These are phyloP conservation scores for Thraustochytrium sp. DNA, from an alignment of 352 stramenopile genomes.

Conservation along the genomic window DNA sequence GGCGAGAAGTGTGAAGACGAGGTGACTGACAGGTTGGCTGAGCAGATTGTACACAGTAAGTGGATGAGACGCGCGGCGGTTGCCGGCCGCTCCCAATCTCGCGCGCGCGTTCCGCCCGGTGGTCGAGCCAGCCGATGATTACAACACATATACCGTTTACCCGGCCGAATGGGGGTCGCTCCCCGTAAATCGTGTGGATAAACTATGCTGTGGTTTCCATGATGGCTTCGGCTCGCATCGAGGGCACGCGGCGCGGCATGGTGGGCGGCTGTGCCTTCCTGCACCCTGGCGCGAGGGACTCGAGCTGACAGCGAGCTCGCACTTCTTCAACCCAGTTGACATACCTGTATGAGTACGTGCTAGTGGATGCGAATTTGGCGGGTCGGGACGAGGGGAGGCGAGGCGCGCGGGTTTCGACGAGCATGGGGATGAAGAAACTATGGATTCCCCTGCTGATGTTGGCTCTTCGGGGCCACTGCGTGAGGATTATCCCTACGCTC, in stretches of 20 bases:
- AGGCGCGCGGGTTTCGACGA: neutral
- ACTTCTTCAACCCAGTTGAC: too few species aligned
- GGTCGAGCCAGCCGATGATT: slow-evolving; percentile 8
- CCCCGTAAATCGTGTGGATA: slow-evolving; percentile 13
- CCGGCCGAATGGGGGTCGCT: slow-evolving; percentile 37
- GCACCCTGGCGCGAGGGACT: too few species aligned
- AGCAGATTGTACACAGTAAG: too few species aligned
- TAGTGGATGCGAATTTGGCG: too few species aligned
- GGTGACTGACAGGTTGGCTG: too few species aligned
- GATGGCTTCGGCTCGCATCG: neutral
- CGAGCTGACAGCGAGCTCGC: too few species aligned
- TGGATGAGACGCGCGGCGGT: too few species aligned
- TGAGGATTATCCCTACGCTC: neutral
- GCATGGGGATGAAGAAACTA: neutral
- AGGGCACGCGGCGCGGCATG: too few species aligned
- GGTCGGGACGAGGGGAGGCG: neutral
- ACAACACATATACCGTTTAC: slow-evolving; percentile 42
- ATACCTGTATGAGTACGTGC: too few species aligned
- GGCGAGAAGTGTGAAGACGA: too few species aligned
- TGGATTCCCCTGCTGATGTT: slow-evolving; percentile 24
- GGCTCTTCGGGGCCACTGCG: neutral
- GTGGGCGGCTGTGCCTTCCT: too few species aligned
- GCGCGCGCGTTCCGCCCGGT: neutral
- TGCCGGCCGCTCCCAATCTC: neutral
- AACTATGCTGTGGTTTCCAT: slow-evolving; percentile 44